Evolutionary conservation across 2,329 filamentous ascomycete genomes (phyloP), one percentile per base, ranked within the genome.

Genomic region (Colletotrichum agaves): DNA sequence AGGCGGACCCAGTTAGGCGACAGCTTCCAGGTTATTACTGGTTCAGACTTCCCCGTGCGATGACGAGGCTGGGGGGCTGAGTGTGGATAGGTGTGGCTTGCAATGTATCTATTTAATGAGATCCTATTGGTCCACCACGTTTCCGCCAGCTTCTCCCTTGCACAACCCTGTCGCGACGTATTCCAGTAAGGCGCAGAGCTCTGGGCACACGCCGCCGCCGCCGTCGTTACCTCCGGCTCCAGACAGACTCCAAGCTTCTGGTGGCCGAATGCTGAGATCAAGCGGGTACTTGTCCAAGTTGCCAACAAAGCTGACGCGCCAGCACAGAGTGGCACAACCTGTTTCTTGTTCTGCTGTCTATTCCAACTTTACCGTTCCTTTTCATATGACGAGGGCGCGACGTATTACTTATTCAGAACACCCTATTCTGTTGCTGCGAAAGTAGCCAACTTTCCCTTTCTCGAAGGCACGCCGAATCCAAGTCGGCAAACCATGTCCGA

Each of bases 401-500:
- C 12, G 23, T 33, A 11, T 31, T 10, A 35, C 27, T 33, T 33
- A 15, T 55, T 31, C 12, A 53, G 35, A 17, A 19, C 19, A 12
- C 39, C 33, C 37, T 21, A 17, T 50, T 46, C n/a, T 19, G 49
- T 13, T 43, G 19, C 41, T 46, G 4, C 55, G 46, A 41, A 50
- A 49, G 19, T 27, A 23, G 35, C 19, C 53, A 61, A 15, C 23
- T 58, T 46, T 58, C 12, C 31, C 13, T 17, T 46, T 35, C 19
- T 23, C 44, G 12, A 39, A 19, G 21, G 61, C 49, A 47, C 39
- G 53, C 33, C 58, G 23, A 59, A 35, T 13, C 12, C 23, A 46
- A 59, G 23, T 19, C 31, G 37, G 46, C 33, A 58, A 71, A n/a
- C 57, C 70, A 89, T 88, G 87, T 84, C 86, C 56, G 85, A 87